Evolutionary conservation across 805 yeast species (phyloP), one percentile per base, ranked within the genome.

Genomic region (Deakozyma indianensis): DNA sequence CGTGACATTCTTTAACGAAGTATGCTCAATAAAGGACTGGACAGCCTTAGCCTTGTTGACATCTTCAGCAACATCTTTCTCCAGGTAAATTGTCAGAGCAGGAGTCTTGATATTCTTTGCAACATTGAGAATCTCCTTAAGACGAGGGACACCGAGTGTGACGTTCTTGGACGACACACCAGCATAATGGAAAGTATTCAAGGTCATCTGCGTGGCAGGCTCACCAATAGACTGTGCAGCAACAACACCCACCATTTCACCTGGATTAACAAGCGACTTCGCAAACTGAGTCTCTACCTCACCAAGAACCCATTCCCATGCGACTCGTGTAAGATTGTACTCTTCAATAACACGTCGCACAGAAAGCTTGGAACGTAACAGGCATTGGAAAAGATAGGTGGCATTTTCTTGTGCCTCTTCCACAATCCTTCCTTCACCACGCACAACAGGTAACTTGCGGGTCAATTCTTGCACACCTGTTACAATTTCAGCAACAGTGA

Each of bases 91-190:
- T 7, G 96, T 87, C 61, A 90, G 71, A 14, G 96, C 94, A n/a
- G 99, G 99, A n/a, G 99, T 92, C 68, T 90, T 92, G 73, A 92
- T 88, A 58, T 85, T 90, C 70, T 92, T 92, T 9, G 99, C 99
- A 53, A 92, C 98, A 63, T 90, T 90, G 65, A 92, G 75, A 77
- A 92, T 92, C 70, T 88, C 97, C 76, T 88, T 88, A 64, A 88
- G 75, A 74, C 96, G 94, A 49, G 96, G 96, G 60, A 87, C 96
- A 77, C 96, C 96, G 53, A 90, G 76, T 2, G 96, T 87, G 51
- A 87, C 96, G 64, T 87, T 87, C 80, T 86, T 87, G 2, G 95
- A 84, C 27, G 95, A 87, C 49, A 87, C 96, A 80, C 96, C 96
- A 16, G 96, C 96, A 71, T 85, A 87, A 71, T 87, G 96, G 88